Base-by-base conservation (phyloP, 192 early-diverging fungal species). In the Obelidium mucronatum region DNA sequence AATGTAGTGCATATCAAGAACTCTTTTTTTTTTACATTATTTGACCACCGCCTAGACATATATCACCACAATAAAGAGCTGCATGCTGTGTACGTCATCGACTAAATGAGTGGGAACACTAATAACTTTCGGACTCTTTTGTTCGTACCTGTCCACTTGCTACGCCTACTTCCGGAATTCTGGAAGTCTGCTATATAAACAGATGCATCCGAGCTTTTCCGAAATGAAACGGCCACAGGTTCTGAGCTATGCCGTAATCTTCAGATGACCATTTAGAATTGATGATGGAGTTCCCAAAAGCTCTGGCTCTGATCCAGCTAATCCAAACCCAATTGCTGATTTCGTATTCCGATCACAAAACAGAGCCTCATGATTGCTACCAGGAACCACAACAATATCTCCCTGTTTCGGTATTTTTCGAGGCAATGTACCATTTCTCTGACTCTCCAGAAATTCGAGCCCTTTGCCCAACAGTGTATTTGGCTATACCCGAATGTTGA, bases 401-500 rank as follows among this genome's bases (percentile, higher is more conserved):
- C 93, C 94, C n/a, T 3, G 64, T 83, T 0, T 56, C 51, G 4
- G 90, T 37, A 76, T 93, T 85, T 61, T 93, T 94, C 19, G 81
- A 82, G 33, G 88, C 87, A 34, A 97, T 90, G 77, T 93, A 96
- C 94, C 89, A 92, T 83, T 91, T 91, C 24, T 89, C 77, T 48
- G 75, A 76, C 39, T 88, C 88, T 64, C 93, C 83, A 36, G 83
- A 60, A 28, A 95, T 89, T 1, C 86, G 80, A 0, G 92, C 90
- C 0, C 86, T 74, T 80, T 98, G 95, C 3, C 96, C 96, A 48
- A 97, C 89, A 1, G 95, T 96, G 66, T 88, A 93, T 11, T 84
- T 83, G 73, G 86, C 89, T 28, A 95, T 48, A 0, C 94, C 94
- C 2, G 80, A 73, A 67, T 95, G 93, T 31, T 79, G 37, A 4